Evolutionary conservation across 2,329 filamentous ascomycete species (phyloP), one percentile per base, ranked within the genome.

Genomic region (Sporothrix mexicana): DNA sequence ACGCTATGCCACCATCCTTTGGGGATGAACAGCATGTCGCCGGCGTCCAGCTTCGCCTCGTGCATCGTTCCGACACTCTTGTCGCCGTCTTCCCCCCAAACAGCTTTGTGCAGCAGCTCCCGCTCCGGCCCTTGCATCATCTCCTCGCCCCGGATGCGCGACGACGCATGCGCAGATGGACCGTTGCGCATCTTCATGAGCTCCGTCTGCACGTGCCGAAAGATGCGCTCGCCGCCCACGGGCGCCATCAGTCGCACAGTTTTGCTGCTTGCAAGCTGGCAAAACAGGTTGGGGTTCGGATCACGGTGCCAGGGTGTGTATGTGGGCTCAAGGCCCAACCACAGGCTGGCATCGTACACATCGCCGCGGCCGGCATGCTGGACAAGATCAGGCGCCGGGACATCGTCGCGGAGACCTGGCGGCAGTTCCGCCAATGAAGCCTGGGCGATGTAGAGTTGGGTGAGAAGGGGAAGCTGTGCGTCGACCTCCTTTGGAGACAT

Each of bases 231-330:
- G 0, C 96, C 96, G 2, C 84, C 78, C 0, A 81, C 78, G 0
- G 94, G 94, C 4, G 85, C 82, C 73, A 95, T 85, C 13, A 98
- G 79, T n/a, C 94, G 86, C 17, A 98, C 84, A 0, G 83, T 80
- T 81, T 99, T 99, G 69, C 79, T 81, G 3, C 93, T 90, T 17
- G 88, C 89, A 13, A 98, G 81, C 81, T 99, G 96, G 62, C 93
- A 89, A 79, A 98, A 97, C 0, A 98, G 78, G 79, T 99, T 99
- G 0, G 94, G 94, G 78, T 98, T 98, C 0, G 96, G 96, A 78
- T 99, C 96, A 71, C 92, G 89, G 81, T 99, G 96, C 2, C 97
- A 84, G 3, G 96, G 94, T 0, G 96, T 98, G 77, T 94, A 94
- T 0, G 95, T 98, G 0, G 94, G 94, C 53, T 94, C 90, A 15